Evolutionary conservation across 192 early-diverging fungal genomes (phyloP), one percentile per base, ranked within the genome.

Genomic region (Chytriomyces sp.): DNA sequence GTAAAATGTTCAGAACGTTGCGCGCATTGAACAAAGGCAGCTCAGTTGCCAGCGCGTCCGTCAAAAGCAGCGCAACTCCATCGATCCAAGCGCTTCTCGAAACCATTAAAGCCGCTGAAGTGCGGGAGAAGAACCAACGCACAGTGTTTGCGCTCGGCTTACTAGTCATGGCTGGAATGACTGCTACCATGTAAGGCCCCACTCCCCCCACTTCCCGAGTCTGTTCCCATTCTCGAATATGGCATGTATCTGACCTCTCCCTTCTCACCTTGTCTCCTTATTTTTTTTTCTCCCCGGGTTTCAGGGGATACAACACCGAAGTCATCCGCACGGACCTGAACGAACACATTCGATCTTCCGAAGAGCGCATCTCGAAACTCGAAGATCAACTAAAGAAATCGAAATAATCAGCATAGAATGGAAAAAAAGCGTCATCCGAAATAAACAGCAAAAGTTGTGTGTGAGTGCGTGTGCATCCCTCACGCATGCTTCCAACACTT

Each of bases 111-210:
- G 66, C 66, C 24, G 66, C 66, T 5, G 60, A 62, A 13, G 10
- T 44, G 9, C 72, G 72, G 18, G 61, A 28, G 61, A 24, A 35
- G 35, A 20, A 11, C 18, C 69, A 71, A 50, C 69, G 50, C 49
- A 50, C 26, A 45, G 16, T 73, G 24, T 73, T 73, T 73, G 72
- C 59, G 24, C 72, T 73, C 28, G 72, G 72, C 10, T 61, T 73
- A 11, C 43, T 61, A 13, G 9, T 73, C 16, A 48, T 48, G 44
- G 57, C 60, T 6, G 16, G 18, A 59, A 73, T 73, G 72, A 63
- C 61, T 13, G 18, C 59, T 11, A 11, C 45, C 60, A 61, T 63
- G 72, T 73, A 45, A 72, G 50, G n/a, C 16, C 50, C n/a, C 18
- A n/a, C n/a, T 50, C 6, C 23, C 8, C 47, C 6, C 44, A 26